Conservation (phyloP, 2,329 filamentous ascomycete species). For the Colletotrichum costaricense region DNA sequence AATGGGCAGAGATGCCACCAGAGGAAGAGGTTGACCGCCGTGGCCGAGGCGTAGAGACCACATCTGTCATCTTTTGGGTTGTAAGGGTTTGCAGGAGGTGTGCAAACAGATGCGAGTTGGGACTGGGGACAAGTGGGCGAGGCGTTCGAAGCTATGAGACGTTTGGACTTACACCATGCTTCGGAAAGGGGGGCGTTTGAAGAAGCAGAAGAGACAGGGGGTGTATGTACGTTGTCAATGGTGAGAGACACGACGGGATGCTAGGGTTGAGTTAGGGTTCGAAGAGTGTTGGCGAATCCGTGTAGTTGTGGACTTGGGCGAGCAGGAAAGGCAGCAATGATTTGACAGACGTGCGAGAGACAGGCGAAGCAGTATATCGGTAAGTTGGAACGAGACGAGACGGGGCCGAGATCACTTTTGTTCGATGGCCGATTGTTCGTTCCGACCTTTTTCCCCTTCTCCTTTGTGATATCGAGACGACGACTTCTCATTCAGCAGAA, state of each 20-base stretch:
- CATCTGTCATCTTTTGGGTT: conserved; percentile 35
- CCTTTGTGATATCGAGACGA: conserved; percentile 24
- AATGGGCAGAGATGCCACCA: conserved; percentile 33
- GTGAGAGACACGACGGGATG: conserved; percentile 28
- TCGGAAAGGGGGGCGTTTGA: conserved; percentile 26
- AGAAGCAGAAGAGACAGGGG: conserved; percentile 12
- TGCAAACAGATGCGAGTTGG: conserved; percentile 33
- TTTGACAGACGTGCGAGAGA: conserved; percentile 17
- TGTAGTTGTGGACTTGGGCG: conserved; percentile 15
- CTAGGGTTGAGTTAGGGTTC: conserved; percentile 4
- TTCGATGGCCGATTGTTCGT: conserved; percentile 26
- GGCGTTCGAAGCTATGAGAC: conserved; percentile 25
- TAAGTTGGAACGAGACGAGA: conserved; percentile 21
- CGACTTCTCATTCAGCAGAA: conserved; percentile 24
- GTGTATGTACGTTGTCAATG: conserved; percentile 23
- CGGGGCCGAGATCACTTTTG: conserved; percentile 17
- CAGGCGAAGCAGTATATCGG: conserved; percentile 22
- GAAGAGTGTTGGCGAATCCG: neutral
- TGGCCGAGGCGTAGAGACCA: conserved; percentile 28
- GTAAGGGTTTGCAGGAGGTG: conserved; percentile 8
- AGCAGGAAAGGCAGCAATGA: conserved; percentile 7
- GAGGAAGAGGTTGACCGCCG: conserved; percentile 37
- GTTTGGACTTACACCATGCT: conserved; percentile 36
- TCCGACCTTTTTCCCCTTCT: conserved; percentile 20
- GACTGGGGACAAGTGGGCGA: conserved; percentile 21